A percentile compares a stretch with the other conserved stretches of the same genome.
phyloP scores from a whole-genome alignment of 2,329 filamentous ascomycete genomes.

The Aspergillaceae sp. region DNA sequence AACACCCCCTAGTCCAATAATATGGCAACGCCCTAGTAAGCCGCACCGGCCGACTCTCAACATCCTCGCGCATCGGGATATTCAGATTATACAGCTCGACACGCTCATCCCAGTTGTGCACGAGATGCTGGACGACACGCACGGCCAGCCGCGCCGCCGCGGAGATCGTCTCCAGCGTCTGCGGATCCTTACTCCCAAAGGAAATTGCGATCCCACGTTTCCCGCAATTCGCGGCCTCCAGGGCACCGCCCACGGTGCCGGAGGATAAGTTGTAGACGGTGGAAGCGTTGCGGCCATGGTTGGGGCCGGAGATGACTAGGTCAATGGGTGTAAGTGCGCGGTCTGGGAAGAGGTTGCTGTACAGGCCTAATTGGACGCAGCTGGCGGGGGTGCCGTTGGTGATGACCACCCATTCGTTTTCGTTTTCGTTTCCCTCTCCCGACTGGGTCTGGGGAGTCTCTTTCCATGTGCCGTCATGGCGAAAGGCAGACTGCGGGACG shows the following conservation, averaged over 20 bases:
- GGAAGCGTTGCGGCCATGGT: constrained; percentile 71
- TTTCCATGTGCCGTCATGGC: constrained; percentile 48
- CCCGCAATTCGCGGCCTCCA: constrained; percentile 64
- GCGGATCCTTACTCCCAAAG: constrained; percentile 73
- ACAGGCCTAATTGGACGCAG: constrained; percentile 67
- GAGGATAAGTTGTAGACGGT: constrained; percentile 67
- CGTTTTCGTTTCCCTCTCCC: not conserved
- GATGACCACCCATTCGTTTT: constrained; percentile 57
- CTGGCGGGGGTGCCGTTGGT: constrained; percentile 68
- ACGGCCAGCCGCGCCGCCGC: constrained; percentile 64
- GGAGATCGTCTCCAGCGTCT: constrained; percentile 65
- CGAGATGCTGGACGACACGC: constrained; percentile 65
- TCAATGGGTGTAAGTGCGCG: constrained; percentile 45
- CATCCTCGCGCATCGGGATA: constrained; percentile 66
- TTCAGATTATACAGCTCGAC: constrained; percentile 81
- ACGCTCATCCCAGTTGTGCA: constrained; percentile 58
- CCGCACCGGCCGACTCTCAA: constrained; percentile 59
- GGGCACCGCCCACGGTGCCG: constrained; percentile 65
- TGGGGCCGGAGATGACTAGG: constrained; percentile 66
- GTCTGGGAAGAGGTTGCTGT: constrained; percentile 60
- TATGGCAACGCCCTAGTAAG: constrained; percentile 80
- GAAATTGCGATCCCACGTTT: constrained; percentile 65
- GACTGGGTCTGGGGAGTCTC: not conserved
- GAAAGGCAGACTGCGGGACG: constrained; percentile 55
- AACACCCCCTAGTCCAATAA: constrained; percentile 67